phyloP scores from a whole-genome alignment of 164 flowering plant species.

The Berberis vulgaris region DNA sequence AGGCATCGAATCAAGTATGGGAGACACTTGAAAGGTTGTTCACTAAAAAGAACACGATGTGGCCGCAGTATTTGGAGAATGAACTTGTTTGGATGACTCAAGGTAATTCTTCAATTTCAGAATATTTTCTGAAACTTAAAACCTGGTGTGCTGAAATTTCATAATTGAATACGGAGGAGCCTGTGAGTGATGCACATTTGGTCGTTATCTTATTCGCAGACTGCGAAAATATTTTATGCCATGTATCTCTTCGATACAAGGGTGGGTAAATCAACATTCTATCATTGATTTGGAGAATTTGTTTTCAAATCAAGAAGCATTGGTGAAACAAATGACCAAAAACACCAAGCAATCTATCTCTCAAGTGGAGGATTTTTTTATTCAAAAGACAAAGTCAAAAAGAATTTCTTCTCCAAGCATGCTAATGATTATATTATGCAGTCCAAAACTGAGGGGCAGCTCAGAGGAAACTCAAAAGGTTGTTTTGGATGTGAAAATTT shows the following conservation, averaged over 20 bases:
- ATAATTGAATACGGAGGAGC: not conserved
- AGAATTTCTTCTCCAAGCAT: not conserved
- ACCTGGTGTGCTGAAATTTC: not conserved
- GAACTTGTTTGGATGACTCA: not conserved
- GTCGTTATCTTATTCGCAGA: not conserved
- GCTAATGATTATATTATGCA: not conserved
- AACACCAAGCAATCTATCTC: not conserved
- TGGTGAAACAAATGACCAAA: not conserved
- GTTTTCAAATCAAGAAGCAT: not conserved
- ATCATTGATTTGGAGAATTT: not conserved
- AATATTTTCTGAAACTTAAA: not conserved
- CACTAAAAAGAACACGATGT: not conserved
- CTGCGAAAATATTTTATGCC: too few species aligned
- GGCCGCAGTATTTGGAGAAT: not conserved
- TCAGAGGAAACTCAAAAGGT: not conserved
- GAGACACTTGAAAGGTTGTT: slow-evolving; percentile 3
- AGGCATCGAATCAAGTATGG: not conserved
- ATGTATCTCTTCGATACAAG: too few species aligned
- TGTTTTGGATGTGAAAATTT: slow-evolving; percentile 3
- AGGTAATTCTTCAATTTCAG: not conserved
- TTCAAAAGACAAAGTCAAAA: not conserved
- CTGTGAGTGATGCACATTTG: not conserved
- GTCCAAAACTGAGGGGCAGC: not conserved
- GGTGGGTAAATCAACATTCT: not conserved
- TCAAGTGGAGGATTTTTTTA: not conserved